Conservation (phyloP, 108 stramenopile genomes). For the Pseudonitzschia multiseries region DNA sequence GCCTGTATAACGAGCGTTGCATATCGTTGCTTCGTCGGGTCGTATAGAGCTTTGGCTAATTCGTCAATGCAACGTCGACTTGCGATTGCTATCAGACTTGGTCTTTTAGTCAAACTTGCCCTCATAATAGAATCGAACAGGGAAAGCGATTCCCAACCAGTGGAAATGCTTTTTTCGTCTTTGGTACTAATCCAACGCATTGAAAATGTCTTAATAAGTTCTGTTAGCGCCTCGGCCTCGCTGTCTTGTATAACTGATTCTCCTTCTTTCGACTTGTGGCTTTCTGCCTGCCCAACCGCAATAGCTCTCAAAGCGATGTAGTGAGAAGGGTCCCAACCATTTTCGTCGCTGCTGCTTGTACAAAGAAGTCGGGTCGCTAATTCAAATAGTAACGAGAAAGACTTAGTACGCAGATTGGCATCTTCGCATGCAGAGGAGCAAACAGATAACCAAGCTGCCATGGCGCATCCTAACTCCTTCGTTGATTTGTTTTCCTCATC, state of each 20-base stretch:
- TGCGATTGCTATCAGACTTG: conserved; percentile 23
- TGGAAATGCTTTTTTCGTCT: background rate
- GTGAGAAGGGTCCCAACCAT: conserved; percentile 7
- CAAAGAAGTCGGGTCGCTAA: conserved; percentile 10
- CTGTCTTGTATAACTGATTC: conserved; percentile 15
- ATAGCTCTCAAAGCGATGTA: conserved; percentile 34
- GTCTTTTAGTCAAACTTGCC: conserved; percentile 3
- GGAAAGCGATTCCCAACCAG: background rate
- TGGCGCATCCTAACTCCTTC: conserved; percentile 33
- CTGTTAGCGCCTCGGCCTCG: conserved; percentile 21
- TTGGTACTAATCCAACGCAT: conserved; percentile 14
- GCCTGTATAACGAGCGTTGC: conserved; percentile 50
- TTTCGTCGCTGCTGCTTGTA: background rate
- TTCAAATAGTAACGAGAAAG: conserved; percentile 12
- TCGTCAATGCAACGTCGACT: conserved; percentile 30
- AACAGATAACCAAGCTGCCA: conserved; percentile 48
- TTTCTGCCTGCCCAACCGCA: conserved; percentile 8
- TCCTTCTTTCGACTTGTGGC: conserved; percentile 20
- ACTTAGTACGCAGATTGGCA: background rate
- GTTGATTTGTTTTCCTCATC: conserved; percentile 14
- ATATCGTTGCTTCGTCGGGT: conserved; percentile 46
- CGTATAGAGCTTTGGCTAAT: conserved; percentile 42
- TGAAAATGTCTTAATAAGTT: conserved; percentile 27
- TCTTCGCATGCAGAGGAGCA: conserved; percentile 22
- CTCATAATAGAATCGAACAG: conserved; percentile 16